Conservation (phyloP, 371 early-diverging fungal genomes). For the Batrachochytrium dendrobatidis region DNA sequence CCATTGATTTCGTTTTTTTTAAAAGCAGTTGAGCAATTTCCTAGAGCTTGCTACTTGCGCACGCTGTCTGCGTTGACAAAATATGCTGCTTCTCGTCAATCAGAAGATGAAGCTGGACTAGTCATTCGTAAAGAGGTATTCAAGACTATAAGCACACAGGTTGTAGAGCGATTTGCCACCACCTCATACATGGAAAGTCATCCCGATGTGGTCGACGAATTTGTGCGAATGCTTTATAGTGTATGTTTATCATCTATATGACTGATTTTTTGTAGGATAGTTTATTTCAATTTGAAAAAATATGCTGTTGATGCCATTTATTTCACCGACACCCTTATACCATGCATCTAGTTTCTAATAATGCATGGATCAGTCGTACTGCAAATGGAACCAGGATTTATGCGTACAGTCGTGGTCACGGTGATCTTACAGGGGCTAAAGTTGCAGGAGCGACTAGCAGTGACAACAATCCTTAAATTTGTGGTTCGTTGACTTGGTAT, state of each 20-base stretch:
- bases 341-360: not conserved
- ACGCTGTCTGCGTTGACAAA: not conserved
- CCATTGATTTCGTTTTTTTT: not conserved
- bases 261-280: not conserved
- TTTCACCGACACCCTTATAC: not conserved
- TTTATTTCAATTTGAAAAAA: too few species aligned
- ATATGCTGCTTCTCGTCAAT: too few species aligned
- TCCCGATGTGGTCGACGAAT: not conserved
- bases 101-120: not conserved
- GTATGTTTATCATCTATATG: not conserved
- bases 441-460: slow-evolving; percentile 1
- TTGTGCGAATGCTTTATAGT: not conserved
- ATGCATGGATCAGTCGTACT: not conserved
- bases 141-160: not conserved
- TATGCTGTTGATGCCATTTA: not conserved
- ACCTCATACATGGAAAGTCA: not conserved
- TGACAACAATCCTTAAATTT: not conserved
- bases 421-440: not conserved
- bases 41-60: not conserved
- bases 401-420: not conserved
- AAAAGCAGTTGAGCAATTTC: not conserved
- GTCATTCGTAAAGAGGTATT: not conserved
- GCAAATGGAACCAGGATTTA: not conserved
- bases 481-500: not conserved
- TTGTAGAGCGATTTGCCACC: not conserved